Percentiles rank a stretch among this genome's conserved stretches.
These are phyloP conservation scores for Penicillium sp. DNA, from an alignment of 2,329 filamentous ascomycete genomes.

Conservation along the genomic window DNA sequence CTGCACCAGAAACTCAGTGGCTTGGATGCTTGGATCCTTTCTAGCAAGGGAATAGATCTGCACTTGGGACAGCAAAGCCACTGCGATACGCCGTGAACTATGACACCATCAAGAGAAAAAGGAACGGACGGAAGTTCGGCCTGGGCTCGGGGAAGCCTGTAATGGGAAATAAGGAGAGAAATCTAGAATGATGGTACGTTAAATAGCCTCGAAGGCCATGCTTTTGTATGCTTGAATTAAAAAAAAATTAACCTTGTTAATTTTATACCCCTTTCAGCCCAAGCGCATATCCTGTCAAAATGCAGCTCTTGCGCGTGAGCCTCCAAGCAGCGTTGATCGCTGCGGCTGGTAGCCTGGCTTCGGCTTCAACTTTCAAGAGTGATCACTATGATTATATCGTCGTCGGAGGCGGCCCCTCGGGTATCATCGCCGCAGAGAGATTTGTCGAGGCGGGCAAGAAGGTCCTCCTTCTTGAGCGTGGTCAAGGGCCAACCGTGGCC, in stretches of 20 bases:
- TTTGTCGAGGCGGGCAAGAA: slow-evolving; percentile 20
- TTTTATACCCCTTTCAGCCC: no score
- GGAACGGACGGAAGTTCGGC: no score
- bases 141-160: no score
- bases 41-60: background rate
- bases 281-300: background rate
- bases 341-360: slow-evolving; percentile 8
- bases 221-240: no score
- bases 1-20: background rate
- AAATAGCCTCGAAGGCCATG: no score
- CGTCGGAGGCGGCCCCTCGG: slow-evolving; percentile 19
- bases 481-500: slow-evolving; percentile 19
- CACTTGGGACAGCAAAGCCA: no score
- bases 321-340: slow-evolving; percentile 12
- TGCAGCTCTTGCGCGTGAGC: slow-evolving; percentile 10
- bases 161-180: no score
- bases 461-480: slow-evolving; percentile 20
- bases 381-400: slow-evolving; percentile 21
- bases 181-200: no score
- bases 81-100: no score
- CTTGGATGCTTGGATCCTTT: background rate
- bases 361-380: slow-evolving; percentile 14
- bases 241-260: no score
- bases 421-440: slow-evolving; percentile 21
- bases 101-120: no score